These are phyloP conservation scores for Blumeria hordei DNA, from an alignment of 2,329 filamentous ascomycete genomes.

Conservation along the genomic window DNA sequence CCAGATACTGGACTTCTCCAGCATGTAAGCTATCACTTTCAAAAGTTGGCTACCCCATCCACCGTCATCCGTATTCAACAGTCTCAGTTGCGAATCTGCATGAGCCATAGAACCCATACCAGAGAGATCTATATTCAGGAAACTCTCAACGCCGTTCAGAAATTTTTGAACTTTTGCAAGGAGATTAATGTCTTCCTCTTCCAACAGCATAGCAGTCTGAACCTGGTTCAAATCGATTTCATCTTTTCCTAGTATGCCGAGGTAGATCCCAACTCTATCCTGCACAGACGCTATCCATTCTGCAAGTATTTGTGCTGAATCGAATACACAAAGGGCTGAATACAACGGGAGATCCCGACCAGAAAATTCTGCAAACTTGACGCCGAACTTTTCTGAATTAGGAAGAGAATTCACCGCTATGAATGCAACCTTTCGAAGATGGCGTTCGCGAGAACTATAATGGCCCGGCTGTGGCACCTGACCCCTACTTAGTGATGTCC, in stretches of 20 bases:
- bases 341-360: conserved; percentile 73
- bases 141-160: conserved; percentile 50
- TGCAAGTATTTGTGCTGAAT: conserved; percentile 79
- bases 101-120: conserved; percentile 27
- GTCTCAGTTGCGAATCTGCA: conserved; percentile 23
- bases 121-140: conserved; percentile 40
- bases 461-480: too few species aligned
- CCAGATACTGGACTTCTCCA: conserved; percentile 42
- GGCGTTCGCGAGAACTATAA: too few species aligned
- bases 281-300: conserved; percentile 90
- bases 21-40: conserved; percentile 59
- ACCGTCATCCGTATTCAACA: conserved; percentile 34
- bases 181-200: conserved; percentile 75
- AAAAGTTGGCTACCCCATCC: conserved; percentile 73
- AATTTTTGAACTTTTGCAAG: conserved; percentile 64
- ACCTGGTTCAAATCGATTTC: conserved; percentile 57
- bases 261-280: conserved; percentile 71
- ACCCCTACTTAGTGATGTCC: too few species aligned
- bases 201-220: conserved; percentile 69
- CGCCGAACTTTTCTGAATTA: conserved; percentile 67
- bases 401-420: conserved; percentile 23
- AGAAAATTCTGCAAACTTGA: conserved; percentile 64
- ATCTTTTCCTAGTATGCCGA: conserved; percentile 69
- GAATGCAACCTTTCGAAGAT: too few species aligned
- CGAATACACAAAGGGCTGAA: conserved; percentile 76